Conservation (phyloP, 495 filamentous ascomycete species). For the Penicillium flavigenum region DNA sequence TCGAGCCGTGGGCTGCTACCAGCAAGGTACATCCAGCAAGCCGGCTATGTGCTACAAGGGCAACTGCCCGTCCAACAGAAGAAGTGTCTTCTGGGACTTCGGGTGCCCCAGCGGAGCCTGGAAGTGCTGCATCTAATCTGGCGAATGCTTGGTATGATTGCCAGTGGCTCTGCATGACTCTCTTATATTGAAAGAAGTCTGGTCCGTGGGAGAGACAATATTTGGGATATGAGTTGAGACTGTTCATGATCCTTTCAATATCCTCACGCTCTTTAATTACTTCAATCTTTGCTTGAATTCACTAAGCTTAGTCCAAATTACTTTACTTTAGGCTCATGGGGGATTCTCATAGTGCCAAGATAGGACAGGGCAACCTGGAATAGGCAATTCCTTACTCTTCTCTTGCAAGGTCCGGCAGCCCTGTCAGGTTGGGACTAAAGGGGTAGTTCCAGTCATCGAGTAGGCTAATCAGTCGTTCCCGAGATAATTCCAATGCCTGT, state of each 20-base stretch:
- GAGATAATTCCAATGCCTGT: constrained; percentile 8
- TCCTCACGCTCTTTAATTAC: not conserved
- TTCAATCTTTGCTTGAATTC: not conserved
- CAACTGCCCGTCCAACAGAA: constrained; percentile 1
- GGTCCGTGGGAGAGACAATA: not conserved
- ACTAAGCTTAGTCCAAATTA: not conserved
- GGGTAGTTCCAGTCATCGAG: constrained; percentile 12
- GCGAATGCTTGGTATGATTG: not conserved
- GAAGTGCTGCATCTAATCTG: not conserved
- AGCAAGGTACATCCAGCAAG: not conserved
- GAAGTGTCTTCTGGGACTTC: constrained; percentile 2
- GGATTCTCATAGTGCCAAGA: no score
- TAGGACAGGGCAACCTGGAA: not conserved
- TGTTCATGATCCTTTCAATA: not conserved
- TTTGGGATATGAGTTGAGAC: not conserved
- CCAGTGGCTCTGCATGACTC: not conserved
- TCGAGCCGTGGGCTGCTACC: not conserved
- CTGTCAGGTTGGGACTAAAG: constrained; percentile 8
- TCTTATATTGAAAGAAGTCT: no score
- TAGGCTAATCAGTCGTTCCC: constrained; percentile 2
- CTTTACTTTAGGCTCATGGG: not conserved
- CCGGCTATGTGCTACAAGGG: constrained; percentile 2
- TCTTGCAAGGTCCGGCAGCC: not conserved
- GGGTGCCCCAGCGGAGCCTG: not conserved
- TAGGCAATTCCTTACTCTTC: not conserved